A percentile compares a stretch with the other conserved stretches of the same genome.
Conservation (phyloP, 257 asterid genomes). For the Striga asiatica region DNA sequence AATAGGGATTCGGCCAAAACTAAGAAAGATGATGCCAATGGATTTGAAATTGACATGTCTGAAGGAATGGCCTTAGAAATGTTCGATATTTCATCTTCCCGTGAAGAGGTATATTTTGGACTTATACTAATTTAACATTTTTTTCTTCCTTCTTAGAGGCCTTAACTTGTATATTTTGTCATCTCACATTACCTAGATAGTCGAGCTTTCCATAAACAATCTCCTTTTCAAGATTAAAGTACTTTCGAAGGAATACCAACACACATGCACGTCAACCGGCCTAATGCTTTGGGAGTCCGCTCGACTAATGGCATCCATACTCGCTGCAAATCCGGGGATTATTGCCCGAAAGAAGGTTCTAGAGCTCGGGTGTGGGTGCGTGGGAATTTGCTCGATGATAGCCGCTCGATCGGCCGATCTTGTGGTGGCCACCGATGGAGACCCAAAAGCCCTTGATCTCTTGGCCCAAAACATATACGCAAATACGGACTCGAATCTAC, state of each 20-base stretch:
- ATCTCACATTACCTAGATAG: slow-evolving; percentile 26
- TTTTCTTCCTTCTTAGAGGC: background rate
- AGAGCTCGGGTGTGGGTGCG: slow-evolving; percentile 87
- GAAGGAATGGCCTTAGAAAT: slow-evolving; percentile 72
- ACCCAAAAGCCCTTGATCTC: slow-evolving; percentile 52
- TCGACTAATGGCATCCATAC: slow-evolving; percentile 64
- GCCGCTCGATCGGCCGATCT: slow-evolving; percentile 55
- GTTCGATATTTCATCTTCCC: slow-evolving; percentile 52
- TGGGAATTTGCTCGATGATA: slow-evolving; percentile 81
- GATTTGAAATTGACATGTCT: slow-evolving; percentile 51
- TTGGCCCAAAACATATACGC: slow-evolving; percentile 43
- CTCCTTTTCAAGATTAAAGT: slow-evolving; percentile 59
- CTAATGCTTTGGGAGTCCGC: slow-evolving; percentile 98
- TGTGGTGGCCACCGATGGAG: slow-evolving; percentile 90
- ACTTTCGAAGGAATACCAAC: slow-evolving; percentile 74
- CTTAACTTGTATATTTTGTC: background rate
- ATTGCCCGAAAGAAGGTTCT: slow-evolving; percentile 56
- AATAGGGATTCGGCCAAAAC: slow-evolving; percentile 14
- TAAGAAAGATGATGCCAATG: slow-evolving; percentile 23
- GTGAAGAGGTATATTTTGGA: slow-evolving; percentile 91
- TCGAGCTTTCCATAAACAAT: slow-evolving; percentile 37
- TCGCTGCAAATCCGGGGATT: slow-evolving; percentile 51
- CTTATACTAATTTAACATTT: background rate
- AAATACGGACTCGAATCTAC: slow-evolving; percentile 37
- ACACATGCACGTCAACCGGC: slow-evolving; percentile 90